phyloP scores from a whole-genome alignment of 805 yeast genomes.

The Starmerella roubikii region DNA sequence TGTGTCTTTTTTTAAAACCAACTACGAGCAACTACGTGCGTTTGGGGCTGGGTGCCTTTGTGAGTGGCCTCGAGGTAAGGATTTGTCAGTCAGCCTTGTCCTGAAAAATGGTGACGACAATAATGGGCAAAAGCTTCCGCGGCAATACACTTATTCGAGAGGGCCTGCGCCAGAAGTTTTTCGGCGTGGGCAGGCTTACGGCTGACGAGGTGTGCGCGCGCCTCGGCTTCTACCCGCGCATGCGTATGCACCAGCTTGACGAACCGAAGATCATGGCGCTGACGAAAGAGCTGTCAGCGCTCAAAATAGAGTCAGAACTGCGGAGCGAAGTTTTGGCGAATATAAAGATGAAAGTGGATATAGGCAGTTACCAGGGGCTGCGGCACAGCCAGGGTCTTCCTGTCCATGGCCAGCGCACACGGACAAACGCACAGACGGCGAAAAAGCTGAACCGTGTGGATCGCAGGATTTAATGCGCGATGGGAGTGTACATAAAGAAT shows the following conservation, averaged over 20 bases:
- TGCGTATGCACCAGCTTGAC: slow-evolving; percentile 85
- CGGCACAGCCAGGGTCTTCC: slow-evolving; percentile 77
- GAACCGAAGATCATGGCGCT: slow-evolving; percentile 79
- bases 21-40: not conserved
- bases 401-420: slow-evolving; percentile 81
- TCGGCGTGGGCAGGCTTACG: slow-evolving; percentile 68
- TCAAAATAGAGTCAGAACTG: slow-evolving; percentile 73
- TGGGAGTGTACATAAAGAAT: too few relatives aligned
- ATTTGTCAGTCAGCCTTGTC: not conserved
- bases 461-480: slow-evolving; percentile 23
- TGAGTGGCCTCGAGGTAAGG: too few relatives aligned
- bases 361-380: slow-evolving; percentile 76
- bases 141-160: slow-evolving; percentile 27
- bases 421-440: slow-evolving; percentile 84
- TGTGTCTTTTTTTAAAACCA: too few relatives aligned
- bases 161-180: slow-evolving; percentile 69
- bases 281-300: slow-evolving; percentile 72
- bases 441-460: slow-evolving; percentile 67
- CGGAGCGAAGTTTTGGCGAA: slow-evolving; percentile 47
- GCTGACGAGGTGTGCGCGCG: slow-evolving; percentile 72
- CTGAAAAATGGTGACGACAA: slow-evolving; percentile 25
- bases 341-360: slow-evolving; percentile 62
- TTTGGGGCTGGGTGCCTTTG: not conserved
- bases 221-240: slow-evolving; percentile 79
- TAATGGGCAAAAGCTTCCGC: slow-evolving; percentile 29